These are phyloP conservation scores for Candida andamanensis DNA, from an alignment of 805 yeast species.

Conservation along the genomic window DNA sequence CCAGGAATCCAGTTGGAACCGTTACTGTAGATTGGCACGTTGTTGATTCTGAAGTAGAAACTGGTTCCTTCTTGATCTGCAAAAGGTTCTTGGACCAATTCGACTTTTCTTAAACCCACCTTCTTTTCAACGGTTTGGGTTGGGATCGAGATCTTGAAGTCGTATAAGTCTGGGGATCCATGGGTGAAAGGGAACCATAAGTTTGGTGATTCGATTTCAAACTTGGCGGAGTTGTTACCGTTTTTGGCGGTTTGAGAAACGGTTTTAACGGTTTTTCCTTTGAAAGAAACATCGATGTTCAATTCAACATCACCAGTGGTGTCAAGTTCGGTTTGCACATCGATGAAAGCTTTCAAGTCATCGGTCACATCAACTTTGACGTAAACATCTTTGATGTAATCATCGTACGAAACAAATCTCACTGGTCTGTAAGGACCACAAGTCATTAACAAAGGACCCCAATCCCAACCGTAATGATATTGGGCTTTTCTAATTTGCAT, in stretches of 20 bases:
- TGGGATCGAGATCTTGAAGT: constrained; percentile 13
- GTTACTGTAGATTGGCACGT: constrained; percentile 29
- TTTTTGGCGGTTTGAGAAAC: background rate
- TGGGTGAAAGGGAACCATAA: constrained; percentile 40
- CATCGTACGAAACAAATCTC: constrained; percentile 17
- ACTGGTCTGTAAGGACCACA: constrained; percentile 43
- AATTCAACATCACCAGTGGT: constrained; percentile 7
- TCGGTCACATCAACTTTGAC: constrained; percentile 12
- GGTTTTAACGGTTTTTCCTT: constrained; percentile 9
- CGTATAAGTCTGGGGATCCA: constrained; percentile 34
- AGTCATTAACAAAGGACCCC: constrained; percentile 45
- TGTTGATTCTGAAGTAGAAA: constrained; percentile 42
- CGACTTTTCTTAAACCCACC: constrained; percentile 38
- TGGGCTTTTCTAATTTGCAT: constrained; percentile 47
- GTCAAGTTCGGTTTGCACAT: constrained; percentile 9
- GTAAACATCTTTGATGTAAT: constrained; percentile 14
- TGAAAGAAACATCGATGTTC: constrained; percentile 3
- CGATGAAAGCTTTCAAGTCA: constrained; percentile 8
- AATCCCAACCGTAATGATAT: constrained; percentile 55
- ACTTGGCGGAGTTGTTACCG: constrained; percentile 6
- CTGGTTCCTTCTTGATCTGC: constrained; percentile 29
- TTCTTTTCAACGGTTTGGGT: constrained; percentile 12
- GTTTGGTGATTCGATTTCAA: constrained; percentile 20
- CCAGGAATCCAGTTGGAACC: constrained; percentile 51
- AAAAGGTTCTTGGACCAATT: constrained; percentile 32